Percentiles rank a stretch among this genome's conserved stretches.
Conservation (phyloP, 1,284 basidiomycete species). For the Cystobasidium pallidum region DNA sequence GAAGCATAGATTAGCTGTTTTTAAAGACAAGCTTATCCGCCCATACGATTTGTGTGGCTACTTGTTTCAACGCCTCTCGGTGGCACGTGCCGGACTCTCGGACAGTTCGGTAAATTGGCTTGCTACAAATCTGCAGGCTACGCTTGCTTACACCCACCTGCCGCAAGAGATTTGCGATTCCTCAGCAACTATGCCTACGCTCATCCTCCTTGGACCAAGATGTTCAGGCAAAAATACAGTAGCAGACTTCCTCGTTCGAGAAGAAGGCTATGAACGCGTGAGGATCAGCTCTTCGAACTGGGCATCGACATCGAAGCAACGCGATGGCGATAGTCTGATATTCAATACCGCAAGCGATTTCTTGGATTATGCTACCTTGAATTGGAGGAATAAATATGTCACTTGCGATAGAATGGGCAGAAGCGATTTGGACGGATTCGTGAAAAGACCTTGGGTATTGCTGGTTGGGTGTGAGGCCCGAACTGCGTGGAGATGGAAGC, state of each 20-base stretch:
- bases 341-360: constrained; percentile 44
- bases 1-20: no score
- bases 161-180: background rate
- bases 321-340: constrained; percentile 26
- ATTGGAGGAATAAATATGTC: constrained; percentile 81
- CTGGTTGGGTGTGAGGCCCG: constrained; percentile 86
- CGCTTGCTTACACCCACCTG: no score
- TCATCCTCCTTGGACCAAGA: constrained; percentile 83
- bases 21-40: no score
- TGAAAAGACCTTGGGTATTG: constrained; percentile 87
- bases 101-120: no score
- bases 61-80: no score
- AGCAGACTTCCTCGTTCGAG: constrained; percentile 68
- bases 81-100: no score
- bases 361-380: constrained; percentile 75
- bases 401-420: constrained; percentile 71
- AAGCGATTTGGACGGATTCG: constrained; percentile 68
- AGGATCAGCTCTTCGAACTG: constrained; percentile 49
- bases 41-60: no score
- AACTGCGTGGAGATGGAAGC: constrained; percentile 60
- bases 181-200: constrained; percentile 52
- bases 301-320: constrained; percentile 33
- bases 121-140: no score
- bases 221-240: constrained; percentile 79
- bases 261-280: constrained; percentile 60